A percentile compares a stretch with the other conserved stretches of the same genome.
phyloP scores from a whole-genome alignment of 768 basidiomycete genomes.

The Boletellus sp. region DNA sequence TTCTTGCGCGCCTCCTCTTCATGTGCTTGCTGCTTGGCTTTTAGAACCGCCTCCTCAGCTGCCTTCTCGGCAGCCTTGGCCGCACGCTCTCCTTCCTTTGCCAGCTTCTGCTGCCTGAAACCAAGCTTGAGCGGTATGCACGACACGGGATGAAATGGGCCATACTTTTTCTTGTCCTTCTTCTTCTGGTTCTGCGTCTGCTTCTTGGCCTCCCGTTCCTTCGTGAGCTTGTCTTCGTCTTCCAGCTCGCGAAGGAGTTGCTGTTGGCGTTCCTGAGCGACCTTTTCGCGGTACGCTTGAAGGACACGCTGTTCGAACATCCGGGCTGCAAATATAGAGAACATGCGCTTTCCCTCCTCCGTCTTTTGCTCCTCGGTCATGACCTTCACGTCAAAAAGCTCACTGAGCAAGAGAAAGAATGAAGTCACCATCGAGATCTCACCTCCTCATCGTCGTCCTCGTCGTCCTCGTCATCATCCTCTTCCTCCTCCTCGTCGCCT shows the following conservation, averaged over 20 bases:
- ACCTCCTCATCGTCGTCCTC: constrained; percentile 48
- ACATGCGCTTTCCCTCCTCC: constrained; percentile 99
- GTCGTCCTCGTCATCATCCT: constrained; percentile 63
- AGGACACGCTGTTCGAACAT: constrained; percentile 99
- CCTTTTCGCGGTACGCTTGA: constrained; percentile 93
- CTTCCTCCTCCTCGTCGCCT: constrained; percentile 59
- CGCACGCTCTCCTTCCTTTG: constrained; percentile 89
- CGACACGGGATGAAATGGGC: constrained; percentile 18
- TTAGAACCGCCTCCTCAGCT: constrained; percentile 76
- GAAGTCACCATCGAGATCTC: constrained; percentile 14
- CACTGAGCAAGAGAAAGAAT: constrained; percentile 8
- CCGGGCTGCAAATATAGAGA: constrained; percentile 97
- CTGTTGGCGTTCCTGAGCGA: constrained; percentile 91
- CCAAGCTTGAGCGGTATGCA: constrained; percentile 1
- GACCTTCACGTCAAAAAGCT: constrained; percentile 37
- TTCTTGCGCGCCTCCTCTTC: constrained; percentile 81
- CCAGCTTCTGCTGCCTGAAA: constrained; percentile 80
- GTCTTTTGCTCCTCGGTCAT: constrained; percentile 97
- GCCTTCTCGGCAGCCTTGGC: constrained; percentile 80
- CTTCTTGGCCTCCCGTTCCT: constrained; percentile 88
- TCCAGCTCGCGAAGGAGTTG: constrained; percentile 93
- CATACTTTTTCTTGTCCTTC: constrained; percentile 96
- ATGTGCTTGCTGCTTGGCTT: constrained; percentile 69
- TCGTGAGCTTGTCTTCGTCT: constrained; percentile 84
- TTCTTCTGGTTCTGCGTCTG: constrained; percentile 96